phyloP scores from a whole-genome alignment of 2,329 filamentous ascomycete genomes.

The Proliferodiscus dingleyae region DNA sequence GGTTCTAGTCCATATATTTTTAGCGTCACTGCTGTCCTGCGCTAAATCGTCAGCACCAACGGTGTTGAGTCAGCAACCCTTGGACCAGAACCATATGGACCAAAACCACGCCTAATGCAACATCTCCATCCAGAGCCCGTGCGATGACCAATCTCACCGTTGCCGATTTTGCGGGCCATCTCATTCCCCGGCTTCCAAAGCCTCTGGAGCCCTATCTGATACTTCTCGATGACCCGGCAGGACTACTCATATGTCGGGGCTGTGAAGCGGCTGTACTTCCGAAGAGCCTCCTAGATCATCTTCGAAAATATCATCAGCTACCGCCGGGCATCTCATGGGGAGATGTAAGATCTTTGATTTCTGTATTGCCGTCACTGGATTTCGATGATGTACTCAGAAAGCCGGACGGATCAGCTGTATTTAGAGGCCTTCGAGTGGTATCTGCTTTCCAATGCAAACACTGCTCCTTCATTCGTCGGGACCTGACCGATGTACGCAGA shows the following conservation, averaged over 20 bases:
- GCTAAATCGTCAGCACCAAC: not conserved
- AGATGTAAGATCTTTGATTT: constrained; percentile 5
- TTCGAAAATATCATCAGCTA: constrained; percentile 18
- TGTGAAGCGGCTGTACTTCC: constrained; percentile 18
- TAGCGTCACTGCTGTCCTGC: not conserved
- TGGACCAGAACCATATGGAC: not conserved
- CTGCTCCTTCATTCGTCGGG: constrained; percentile 15
- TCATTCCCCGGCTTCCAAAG: not conserved
- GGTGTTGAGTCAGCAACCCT: not conserved
- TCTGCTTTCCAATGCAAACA: constrained; percentile 17
- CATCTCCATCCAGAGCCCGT: not conserved
- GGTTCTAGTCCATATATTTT: constrained; percentile 8
- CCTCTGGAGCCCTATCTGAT: constrained; percentile 4
- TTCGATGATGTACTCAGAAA: constrained; percentile 8
- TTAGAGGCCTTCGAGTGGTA: constrained; percentile 13
- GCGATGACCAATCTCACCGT: not conserved
- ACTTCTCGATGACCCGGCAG: constrained; percentile 4
- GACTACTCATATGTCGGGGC: constrained; percentile 11
- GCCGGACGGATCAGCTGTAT: constrained; percentile 6
- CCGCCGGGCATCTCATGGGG: constrained; percentile 8
- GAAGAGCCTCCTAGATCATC: constrained; percentile 15
- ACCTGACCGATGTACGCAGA: constrained; percentile 19
- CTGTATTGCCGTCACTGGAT: constrained; percentile 8
- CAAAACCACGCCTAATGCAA: not conserved
- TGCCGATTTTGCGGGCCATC: not conserved